Percentiles rank a stretch among this genome's conserved stretches.
These are phyloP conservation scores for Gossypium mustelinum DNA, from an alignment of 345 rosid species.

Conservation along the genomic window DNA sequence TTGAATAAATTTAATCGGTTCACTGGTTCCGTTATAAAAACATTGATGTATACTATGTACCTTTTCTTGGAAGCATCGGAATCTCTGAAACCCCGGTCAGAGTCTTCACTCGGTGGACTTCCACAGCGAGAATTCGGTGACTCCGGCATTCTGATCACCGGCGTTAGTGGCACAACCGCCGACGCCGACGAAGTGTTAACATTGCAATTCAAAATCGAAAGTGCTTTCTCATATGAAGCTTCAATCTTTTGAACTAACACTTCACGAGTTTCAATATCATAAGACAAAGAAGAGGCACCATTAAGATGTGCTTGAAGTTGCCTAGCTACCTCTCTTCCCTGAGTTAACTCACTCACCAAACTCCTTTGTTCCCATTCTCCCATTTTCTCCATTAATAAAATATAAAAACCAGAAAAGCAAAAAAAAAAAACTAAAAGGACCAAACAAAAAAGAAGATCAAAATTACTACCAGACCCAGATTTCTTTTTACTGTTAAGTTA, in stretches of 20 bases:
- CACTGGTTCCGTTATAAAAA: too few species aligned
- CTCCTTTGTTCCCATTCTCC: slow-evolving; percentile 55
- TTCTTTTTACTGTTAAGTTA: neutral
- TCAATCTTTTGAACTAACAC: slow-evolving; percentile 44
- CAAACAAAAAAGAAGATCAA: neutral
- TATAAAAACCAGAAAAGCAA: neutral
- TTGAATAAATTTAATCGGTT: too few species aligned
- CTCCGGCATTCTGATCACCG: slow-evolving; percentile 17
- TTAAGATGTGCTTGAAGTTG: slow-evolving; percentile 45
- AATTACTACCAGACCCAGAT: neutral
- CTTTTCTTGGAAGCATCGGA: slow-evolving; percentile 40
- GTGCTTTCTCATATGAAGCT: slow-evolving; percentile 53
- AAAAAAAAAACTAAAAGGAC: neutral
- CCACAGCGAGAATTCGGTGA: slow-evolving; percentile 41
- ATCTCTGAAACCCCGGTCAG: slow-evolving; percentile 45
- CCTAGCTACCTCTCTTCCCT: slow-evolving; percentile 60
- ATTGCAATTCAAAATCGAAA: slow-evolving; percentile 43
- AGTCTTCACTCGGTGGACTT: slow-evolving; percentile 68
- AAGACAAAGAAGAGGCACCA: slow-evolving; percentile 25
- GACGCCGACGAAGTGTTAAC: neutral
- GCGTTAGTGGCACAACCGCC: neutral
- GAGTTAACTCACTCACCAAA: slow-evolving; percentile 43
- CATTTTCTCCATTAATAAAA: slow-evolving; percentile 28
- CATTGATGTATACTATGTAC: neutral
- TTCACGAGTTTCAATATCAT: slow-evolving; percentile 36